Base-by-base conservation (phyloP, 2,329 filamentous ascomycete genomes). In the Hypoxylon sp. region DNA sequence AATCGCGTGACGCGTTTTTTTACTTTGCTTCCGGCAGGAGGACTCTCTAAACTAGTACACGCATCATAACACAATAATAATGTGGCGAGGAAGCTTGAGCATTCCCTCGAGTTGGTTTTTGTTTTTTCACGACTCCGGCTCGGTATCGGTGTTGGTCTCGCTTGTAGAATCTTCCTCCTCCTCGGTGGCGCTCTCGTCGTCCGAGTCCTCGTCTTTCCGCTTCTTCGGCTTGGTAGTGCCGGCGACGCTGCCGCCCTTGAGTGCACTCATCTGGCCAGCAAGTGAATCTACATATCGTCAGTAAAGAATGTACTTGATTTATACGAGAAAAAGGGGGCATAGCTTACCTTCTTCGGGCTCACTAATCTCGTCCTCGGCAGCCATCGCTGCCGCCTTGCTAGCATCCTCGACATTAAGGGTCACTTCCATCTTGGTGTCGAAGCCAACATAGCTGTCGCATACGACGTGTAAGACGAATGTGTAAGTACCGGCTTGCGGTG, bases 321-420 rank as follows among this genome's bases (percentile, higher is more conserved):
- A 27, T 8, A 20, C 11, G 3, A 46, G 53, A 37, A 43, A 56
- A 41, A 21, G 29, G 24, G 38, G 13, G 20, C 5, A 3, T 46
- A 41, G 81, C 88, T 81, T 83, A 97, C 95, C 95, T 81, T 99
- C 95, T 63, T 98, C 95, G 29, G 96, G 95, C 74, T 99, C 95
- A 72, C 91, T 96, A 66, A 99, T 99, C 57, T 99, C 95, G 69
- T 97, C 95, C 66, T 97, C 92, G 43, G 88, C 90, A 48, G 86
- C 85, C 71, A 96, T 88, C 66, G 89, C 85, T 17, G 85, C 88
- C 4, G 91, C 93, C 78, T 94, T 95, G 75, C 86, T 90, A 27
- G 91, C 88, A 69, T 98, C 93, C 70, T 97, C 92, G 7, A 99
- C 92, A 23, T 89, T 85, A 49, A 99, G 82, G 1, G 90, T 92